Conservation (phyloP, 805 yeast species). For the Pichia paraexigua region DNA sequence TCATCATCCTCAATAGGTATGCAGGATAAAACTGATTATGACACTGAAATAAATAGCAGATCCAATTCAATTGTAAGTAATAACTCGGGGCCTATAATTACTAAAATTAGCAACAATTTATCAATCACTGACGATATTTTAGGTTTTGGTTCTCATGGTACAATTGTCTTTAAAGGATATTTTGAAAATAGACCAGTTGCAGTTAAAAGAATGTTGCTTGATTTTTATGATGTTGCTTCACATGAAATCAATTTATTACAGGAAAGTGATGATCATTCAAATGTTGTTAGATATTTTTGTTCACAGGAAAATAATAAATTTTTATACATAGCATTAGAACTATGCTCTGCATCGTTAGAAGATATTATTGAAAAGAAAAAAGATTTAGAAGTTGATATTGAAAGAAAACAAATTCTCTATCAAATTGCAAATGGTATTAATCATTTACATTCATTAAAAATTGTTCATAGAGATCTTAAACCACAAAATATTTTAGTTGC, state of each 20-base stretch:
- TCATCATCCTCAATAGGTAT: conserved; percentile 3
- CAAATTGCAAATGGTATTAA: conserved; percentile 82
- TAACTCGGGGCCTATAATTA: conserved; percentile 2
- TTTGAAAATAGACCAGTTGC: conserved; percentile 95
- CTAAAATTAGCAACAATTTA: conserved; percentile 33
- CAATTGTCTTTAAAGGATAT: conserved; percentile 83
- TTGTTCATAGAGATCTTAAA: conserved; percentile 90
- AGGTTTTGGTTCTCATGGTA: conserved; percentile 96
- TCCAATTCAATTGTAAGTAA: neutral
- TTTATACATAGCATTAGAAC: conserved; percentile 84
- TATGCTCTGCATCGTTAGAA: conserved; percentile 83
- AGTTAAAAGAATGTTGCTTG: conserved; percentile 86
- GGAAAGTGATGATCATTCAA: conserved; percentile 95
- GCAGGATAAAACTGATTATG: neutral
- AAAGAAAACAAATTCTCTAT: conserved; percentile 47
- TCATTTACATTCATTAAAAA: conserved; percentile 80
- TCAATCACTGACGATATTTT: conserved; percentile 64
- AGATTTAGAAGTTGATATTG: conserved; percentile 32
- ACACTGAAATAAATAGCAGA: neutral
- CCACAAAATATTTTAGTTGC: conserved; percentile 91
- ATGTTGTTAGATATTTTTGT: conserved; percentile 87
- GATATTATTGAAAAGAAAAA: conserved; percentile 58
- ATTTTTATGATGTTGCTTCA: conserved; percentile 88
- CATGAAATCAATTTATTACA: conserved; percentile 83
- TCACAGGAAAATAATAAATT: conserved; percentile 87